Conservation (phyloP, 2,329 filamentous ascomycete species). For the Penicillium freii region DNA sequence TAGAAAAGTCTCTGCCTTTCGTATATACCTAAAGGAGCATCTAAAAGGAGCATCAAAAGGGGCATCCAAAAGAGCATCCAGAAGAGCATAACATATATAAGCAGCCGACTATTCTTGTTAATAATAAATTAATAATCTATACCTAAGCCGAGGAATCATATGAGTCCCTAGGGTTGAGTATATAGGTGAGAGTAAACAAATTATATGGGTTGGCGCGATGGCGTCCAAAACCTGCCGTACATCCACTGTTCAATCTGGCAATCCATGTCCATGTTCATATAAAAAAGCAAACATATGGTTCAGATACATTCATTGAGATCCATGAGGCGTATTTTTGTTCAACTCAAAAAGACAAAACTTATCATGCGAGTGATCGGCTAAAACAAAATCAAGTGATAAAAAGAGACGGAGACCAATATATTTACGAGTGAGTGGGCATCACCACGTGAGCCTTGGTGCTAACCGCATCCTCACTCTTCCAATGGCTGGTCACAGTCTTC, state of each 20-base stretch:
- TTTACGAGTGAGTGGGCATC: conserved; percentile 71
- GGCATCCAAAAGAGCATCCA: no score
- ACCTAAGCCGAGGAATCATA: no score
- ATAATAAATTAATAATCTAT: no score
- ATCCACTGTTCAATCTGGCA: conserved; percentile 2
- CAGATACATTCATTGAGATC: conserved; percentile 7
- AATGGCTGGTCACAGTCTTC: conserved; percentile 95
- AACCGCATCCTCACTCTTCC: conserved; percentile 81
- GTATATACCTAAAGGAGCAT: no score
- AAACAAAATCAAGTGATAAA: neutral
- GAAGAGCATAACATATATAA: no score
- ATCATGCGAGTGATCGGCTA: neutral
- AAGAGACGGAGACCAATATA: neutral
- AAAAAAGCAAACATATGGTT: neutral
- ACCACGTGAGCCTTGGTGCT: conserved; percentile 80
- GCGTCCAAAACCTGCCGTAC: no score
- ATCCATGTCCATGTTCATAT: neutral
- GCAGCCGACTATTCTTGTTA: no score
- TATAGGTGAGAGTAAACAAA: no score
- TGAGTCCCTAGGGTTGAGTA: no score
- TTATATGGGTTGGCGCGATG: no score
- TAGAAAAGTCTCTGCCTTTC: no score
- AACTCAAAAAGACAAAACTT: neutral
- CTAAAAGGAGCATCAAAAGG: no score
- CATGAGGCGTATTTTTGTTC: neutral